Evolutionary conservation across 441 rosid species (phyloP).

Genomic region (Jatropha podagrica): DNA sequence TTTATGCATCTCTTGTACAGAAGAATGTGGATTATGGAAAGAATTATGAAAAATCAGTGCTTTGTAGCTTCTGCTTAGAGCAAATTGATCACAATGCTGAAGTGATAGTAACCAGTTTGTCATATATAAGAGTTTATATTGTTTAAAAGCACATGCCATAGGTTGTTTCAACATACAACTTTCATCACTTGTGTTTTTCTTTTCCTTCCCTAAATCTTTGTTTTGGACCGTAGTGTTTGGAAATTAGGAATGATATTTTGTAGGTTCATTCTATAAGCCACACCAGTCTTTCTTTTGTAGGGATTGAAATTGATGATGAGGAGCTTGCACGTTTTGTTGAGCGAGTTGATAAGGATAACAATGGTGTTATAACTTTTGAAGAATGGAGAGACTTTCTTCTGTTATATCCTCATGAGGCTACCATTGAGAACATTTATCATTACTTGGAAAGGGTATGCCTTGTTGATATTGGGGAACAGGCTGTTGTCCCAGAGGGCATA

Average conservation of each 20-base stretch:
- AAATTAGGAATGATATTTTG: background rate
- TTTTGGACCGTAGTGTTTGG: background rate
- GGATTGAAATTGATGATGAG: conserved; percentile 88
- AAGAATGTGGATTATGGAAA: background rate
- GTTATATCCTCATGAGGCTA: conserved; percentile 90
- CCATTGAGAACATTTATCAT: conserved; percentile 84
- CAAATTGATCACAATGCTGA: background rate
- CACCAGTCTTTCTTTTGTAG: conserved; percentile 66
- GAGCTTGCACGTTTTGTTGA: conserved; percentile 95
- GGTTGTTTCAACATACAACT: background rate
- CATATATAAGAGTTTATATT: background rate
- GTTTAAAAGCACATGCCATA: background rate
- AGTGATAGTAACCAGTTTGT: background rate
- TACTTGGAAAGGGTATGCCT: conserved; percentile 89
- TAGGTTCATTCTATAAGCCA: conserved; percentile 62
- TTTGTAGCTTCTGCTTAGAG: background rate
- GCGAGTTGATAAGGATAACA: conserved; percentile 92
- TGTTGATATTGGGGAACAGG: conserved; percentile 92
- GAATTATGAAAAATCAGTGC: background rate
- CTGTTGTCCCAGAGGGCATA: conserved; percentile 93
- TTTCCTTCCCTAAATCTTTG: background rate
- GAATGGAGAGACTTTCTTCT: conserved; percentile 99
- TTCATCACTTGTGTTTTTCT: background rate
- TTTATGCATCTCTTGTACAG: background rate
- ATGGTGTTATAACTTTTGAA: conserved; percentile 90